Base-by-base conservation (phyloP, 2,329 filamentous ascomycete species). In the Aspergillus sp. region DNA sequence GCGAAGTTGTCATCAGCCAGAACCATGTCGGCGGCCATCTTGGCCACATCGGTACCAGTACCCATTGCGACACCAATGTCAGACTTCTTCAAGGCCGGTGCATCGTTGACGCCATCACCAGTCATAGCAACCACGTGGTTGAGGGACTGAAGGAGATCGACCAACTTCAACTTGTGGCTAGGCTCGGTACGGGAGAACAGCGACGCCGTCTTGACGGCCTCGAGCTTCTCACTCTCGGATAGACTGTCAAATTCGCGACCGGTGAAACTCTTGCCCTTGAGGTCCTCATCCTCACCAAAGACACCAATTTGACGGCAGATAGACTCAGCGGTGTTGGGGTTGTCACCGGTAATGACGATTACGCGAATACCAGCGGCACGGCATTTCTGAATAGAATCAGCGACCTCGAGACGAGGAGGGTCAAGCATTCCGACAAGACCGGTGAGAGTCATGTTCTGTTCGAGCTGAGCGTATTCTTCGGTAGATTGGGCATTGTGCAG, bases 51-150 rank as follows among this genome's bases (percentile, higher is more conserved):
- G 27, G 93, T 98, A 62, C 93, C 93, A 44, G 89, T 93, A 40
- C 93, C 94, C 93, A 98, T 98, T 46, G 93, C 94, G 49, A 98
- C 90, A 71, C 93, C 93, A 71, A 98, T 98, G 64, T 98, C 93
- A 32, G 93, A 88, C 75, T 96, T 97, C 79, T 98, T 98, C 60
- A 98, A 77, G 11, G 93, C 93, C 37, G 93, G 93, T 5, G 93
- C 93, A 68, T 98, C 93, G 62, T 98, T 98, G 68, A 98, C 93
- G 69, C 93, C 93, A 62, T 98, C 93, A 61, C 93, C 93, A 55
- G 93, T 98, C 93, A 98, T 98, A 54, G 93, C 93, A 51, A 98
- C 94, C 35, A 98, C 93, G 65, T 98, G 89, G 48, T 88, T 88
- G 40, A 88, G 77, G 46, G 88, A 89, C 67, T 98, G 94, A 37